These are phyloP conservation scores for Aspergillus cristatus DNA, from an alignment of 495 filamentous ascomycete genomes.

Conservation along the genomic window DNA sequence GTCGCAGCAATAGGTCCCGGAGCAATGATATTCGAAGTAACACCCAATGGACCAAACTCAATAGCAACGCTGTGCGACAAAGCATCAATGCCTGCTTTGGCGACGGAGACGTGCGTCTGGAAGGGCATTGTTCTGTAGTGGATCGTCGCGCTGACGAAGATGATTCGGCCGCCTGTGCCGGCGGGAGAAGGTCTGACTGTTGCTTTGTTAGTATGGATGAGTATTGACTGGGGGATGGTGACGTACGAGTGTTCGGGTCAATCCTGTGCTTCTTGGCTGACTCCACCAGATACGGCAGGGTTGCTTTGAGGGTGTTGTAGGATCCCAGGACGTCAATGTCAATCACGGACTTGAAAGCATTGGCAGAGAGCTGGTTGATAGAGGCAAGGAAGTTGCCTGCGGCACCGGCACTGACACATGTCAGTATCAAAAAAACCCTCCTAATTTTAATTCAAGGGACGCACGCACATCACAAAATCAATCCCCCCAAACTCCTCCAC, in stretches of 20 bases:
- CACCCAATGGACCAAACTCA: slow-evolving; percentile 77
- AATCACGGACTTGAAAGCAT: slow-evolving; percentile 92
- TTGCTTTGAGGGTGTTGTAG: slow-evolving; percentile 91
- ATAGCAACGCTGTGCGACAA: slow-evolving; percentile 65
- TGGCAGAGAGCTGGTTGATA: slow-evolving; percentile 67
- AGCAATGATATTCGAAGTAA: slow-evolving; percentile 83
- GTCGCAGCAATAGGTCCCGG: slow-evolving; percentile 68
- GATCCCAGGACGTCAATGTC: slow-evolving; percentile 93
- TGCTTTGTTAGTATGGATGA: not conserved
- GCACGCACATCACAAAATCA: slow-evolving; percentile 81
- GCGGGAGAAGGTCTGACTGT: slow-evolving; percentile 27
- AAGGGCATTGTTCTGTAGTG: slow-evolving; percentile 79
- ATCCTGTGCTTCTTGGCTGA: slow-evolving; percentile 56
- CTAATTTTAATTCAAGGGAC: too few species aligned
- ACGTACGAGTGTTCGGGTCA: slow-evolving; percentile 37
- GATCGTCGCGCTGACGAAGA: slow-evolving; percentile 82
- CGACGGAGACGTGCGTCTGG: slow-evolving; percentile 78
- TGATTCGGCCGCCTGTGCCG: slow-evolving; percentile 71
- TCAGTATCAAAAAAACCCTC: too few species aligned
- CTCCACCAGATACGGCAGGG: slow-evolving; percentile 63
- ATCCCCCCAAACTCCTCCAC: slow-evolving; percentile 74
- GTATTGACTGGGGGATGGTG: not conserved
- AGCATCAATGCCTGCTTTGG: slow-evolving; percentile 86
- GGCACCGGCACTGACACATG: slow-evolving; percentile 63
- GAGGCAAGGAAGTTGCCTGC: slow-evolving; percentile 95